Evolutionary conservation across 495 filamentous ascomycete genomes (phyloP), one percentile per base, ranked within the genome.

Genomic region (Penicillium arizonense): DNA sequence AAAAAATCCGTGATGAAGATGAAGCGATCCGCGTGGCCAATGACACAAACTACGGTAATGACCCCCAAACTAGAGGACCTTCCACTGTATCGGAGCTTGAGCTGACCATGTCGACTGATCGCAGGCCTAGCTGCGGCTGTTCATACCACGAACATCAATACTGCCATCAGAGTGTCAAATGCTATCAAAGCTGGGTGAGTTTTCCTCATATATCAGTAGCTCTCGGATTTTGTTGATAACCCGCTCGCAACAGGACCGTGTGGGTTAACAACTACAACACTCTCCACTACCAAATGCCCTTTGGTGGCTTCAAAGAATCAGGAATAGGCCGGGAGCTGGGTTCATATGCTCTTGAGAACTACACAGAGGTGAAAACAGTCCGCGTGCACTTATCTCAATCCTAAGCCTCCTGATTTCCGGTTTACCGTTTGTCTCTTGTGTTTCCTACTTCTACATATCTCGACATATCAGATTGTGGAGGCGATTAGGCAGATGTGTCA

Each of bases 251-350:
- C 9, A 56, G 61, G 46, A 95, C 90, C 43, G 87, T 94, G 56
- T 96, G 91, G 90, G 83, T 93, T 50, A 93, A 93, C 77, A 81
- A 74, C 61, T 90, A 87, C 67, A 94, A 96, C 74, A 77, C 44
- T 16, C 45, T 49, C 26, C 50, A 87, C 59, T 83, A 77, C 53
- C 64, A 87, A 30, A 80, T 92, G 36, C 89, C 88, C 12, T 94
- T 95, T 68, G 91, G 91, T 21, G 91, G 91, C 2, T 87, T 94
- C 50, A 96, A 96, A 75, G 86, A 92, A 77, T 88, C 84, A 53
- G 91, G 91, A 26, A 86, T 95, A 61, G 91, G 91, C 3, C 72
- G 89, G 21, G 90, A 93, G 75, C 65, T 91, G 40, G 89, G 89
- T 12, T 46, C 44, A 24, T 53, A 83, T 23, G 91, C 89, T 5